Base-by-base conservation (phyloP, 768 basidiomycete species). In the Thelephora aurantiotincta region DNA sequence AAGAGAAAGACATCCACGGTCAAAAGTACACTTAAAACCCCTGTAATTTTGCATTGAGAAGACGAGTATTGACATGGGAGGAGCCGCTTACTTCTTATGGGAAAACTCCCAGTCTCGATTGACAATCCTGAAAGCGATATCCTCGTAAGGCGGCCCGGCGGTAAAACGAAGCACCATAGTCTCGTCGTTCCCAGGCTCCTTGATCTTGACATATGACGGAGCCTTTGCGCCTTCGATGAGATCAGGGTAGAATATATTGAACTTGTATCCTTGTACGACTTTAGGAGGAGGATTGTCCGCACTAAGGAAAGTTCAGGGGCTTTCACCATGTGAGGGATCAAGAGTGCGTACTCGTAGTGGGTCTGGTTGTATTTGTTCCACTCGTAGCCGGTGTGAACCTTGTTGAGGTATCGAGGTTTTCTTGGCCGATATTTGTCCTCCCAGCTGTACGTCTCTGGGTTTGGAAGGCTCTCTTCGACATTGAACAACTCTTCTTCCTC, bases 311-410 rank as follows among this genome's bases (percentile, higher is more conserved):
- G 12, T 16, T 26, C n/a, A 33, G 45, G 45, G 5, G 50, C 36
- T 38, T 23, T 42, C 13, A 43, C 35, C 5, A 35, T 44, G 41
- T 11, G 16, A 11, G 49, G 41, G 44, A 49, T 34, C 48, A 35
- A 36, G 14, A 38, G 48, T 18, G 74, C 87, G 53, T 68, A 94
- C 90, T 97, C 96, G 64, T 98, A 99, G 67, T 98, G 96, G 3
- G 96, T 98, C 63, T 98, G 94, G 63, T 98, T 98, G 65, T 98
- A 99, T 70, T 97, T 98, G 71, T 94, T 98, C 96, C 96, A 99
- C 62, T 99, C 96, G 60, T 94, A 99, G 22, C 96, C 96, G 26
- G 96, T 99, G 59, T 98, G 92, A 20, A 98, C 96, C 49, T 96
- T 82, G 60, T 99, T 99, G 70, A 98, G 97, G 70, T 97, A 99